phyloP scores from a whole-genome alignment of 805 yeast species.

The Lachancea mirantina region DNA sequence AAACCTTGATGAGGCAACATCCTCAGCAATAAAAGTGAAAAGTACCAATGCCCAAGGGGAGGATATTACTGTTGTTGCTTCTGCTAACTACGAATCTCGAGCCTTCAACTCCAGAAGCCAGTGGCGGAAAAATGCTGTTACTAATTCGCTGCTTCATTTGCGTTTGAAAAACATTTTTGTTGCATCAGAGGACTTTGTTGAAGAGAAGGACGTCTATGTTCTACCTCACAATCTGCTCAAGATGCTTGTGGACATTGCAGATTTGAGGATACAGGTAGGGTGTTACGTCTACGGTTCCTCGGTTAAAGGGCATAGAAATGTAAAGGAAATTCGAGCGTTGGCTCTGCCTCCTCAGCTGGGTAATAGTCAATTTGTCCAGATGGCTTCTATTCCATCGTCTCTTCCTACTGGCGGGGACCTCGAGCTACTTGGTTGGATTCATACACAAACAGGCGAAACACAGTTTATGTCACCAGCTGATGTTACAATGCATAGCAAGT shows the following conservation, averaged over 20 bases:
- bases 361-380: conserved; percentile 52
- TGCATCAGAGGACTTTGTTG: conserved; percentile 57
- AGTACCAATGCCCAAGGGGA: conserved; percentile 94
- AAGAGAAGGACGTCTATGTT: conserved; percentile 56
- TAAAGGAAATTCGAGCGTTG: conserved; percentile 70
- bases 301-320: conserved; percentile 60
- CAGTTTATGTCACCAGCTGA: conserved; percentile 63
- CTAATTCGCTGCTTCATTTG: conserved; percentile 62
- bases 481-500: conserved; percentile 47
- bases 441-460: conserved; percentile 67
- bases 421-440: conserved; percentile 91
- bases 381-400: conserved; percentile 38
- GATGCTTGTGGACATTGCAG: conserved; percentile 74
- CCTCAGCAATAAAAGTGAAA: conserved; percentile 72
- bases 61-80: conserved; percentile 88
- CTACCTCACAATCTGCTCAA: conserved; percentile 76
- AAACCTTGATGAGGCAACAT: conserved; percentile 39
- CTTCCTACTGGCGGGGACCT: conserved; percentile 42
- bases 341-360: conserved; percentile 89
- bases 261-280: conserved; percentile 73
- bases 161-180: conserved; percentile 72
- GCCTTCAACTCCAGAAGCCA: conserved; percentile 77
- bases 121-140: conserved; percentile 85
- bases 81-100: conserved; percentile 80
- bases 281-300: conserved; percentile 77